Percentiles rank a stretch among this genome's conserved stretches.
phyloP scores from a whole-genome alignment of 2,329 filamentous ascomycete species.

The Fonsecaea pedrosoi region DNA sequence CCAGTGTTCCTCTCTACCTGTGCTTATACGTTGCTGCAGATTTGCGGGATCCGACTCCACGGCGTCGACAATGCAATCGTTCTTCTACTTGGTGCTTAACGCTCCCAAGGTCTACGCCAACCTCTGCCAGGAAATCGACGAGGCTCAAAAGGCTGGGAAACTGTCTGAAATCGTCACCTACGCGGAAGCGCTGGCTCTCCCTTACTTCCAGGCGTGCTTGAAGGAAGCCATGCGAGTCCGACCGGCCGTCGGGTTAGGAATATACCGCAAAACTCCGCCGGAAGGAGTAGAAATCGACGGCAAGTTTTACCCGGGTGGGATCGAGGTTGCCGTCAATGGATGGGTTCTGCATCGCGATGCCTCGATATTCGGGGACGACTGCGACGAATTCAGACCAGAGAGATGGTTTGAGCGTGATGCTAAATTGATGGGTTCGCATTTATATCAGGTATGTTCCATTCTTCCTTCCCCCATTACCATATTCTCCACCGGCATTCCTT shows the following conservation, averaged over 20 bases:
- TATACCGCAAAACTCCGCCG: constrained; percentile 42
- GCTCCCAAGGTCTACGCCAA: constrained; percentile 50
- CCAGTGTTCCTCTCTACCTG: neutral
- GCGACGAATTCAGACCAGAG: constrained; percentile 52
- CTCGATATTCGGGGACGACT: constrained; percentile 50
- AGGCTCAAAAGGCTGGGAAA: constrained; percentile 22
- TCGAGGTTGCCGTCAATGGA: constrained; percentile 41
- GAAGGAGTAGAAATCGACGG: constrained; percentile 36
- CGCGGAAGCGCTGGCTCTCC: constrained; percentile 36
- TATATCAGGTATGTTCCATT: constrained; percentile 58
- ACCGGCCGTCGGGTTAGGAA: constrained; percentile 41
- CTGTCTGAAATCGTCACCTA: constrained; percentile 37
- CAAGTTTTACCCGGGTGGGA: constrained; percentile 33
- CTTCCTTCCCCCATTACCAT: neutral
- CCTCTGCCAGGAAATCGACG: constrained; percentile 49
- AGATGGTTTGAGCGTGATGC: constrained; percentile 51
- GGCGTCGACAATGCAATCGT: constrained; percentile 65
- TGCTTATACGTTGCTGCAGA: constrained; percentile 9
- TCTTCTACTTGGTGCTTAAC: constrained; percentile 60
- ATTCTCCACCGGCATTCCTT: neutral
- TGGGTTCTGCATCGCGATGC: constrained; percentile 54
- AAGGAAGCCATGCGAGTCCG: constrained; percentile 39
- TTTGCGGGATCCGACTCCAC: constrained; percentile 65
- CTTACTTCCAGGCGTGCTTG: constrained; percentile 38
- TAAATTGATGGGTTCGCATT: constrained; percentile 60